Base-by-base conservation (phyloP, 345 rosid genomes). In the Hirschfeldia incana region DNA sequence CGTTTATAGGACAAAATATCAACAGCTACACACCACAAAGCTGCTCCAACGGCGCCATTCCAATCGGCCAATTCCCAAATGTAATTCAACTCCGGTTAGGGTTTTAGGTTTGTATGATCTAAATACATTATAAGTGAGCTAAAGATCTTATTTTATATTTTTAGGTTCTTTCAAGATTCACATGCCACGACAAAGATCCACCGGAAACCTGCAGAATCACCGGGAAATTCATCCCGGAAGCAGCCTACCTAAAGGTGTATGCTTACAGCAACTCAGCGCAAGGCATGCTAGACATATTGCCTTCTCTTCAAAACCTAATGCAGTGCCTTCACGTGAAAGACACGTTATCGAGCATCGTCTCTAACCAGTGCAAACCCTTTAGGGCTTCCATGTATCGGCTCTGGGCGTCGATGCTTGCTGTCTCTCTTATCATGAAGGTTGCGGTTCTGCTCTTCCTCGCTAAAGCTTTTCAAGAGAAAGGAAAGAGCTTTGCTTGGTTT, bases 391-490 rank as follows among this genome's bases (percentile, higher is more conserved):
- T 78, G 13, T 68, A 33, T 58, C 8, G 76, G 15, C 82, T 87
- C n/a, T 90, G 97, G 97, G 80, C 74, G 7, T 88, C 86, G 11
- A 81, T 88, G 86, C 81, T 90, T 1, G 78, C 83, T 16, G 86
- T 89, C 42, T 86, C 92, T 1, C 13, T 88, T 51, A 34, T 75
- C 66, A 90, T 86, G 90, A 68, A 83, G 82, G 53, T 78, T 58
- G 74, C 87, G 62, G 82, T 82, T 61, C 46, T 86, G 59, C 76
- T 69, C 29, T 85, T 89, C 81, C 69, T 89, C 12, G 71, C 81
- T 9, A 87, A 80, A 53, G 82, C 84, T 67, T 83, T 73, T n/a
- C 93, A 80, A 72, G 88, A 85, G 17, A 83, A 67, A 68, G 85
- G 85, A 28, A 83, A 84, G 42, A n/a, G 73, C 46, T 85, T 87